Percentiles rank a stretch among this genome's conserved stretches.
These are phyloP conservation scores for Coffea eugenioides DNA, from an alignment of 257 asterid species.

Conservation along the genomic window DNA sequence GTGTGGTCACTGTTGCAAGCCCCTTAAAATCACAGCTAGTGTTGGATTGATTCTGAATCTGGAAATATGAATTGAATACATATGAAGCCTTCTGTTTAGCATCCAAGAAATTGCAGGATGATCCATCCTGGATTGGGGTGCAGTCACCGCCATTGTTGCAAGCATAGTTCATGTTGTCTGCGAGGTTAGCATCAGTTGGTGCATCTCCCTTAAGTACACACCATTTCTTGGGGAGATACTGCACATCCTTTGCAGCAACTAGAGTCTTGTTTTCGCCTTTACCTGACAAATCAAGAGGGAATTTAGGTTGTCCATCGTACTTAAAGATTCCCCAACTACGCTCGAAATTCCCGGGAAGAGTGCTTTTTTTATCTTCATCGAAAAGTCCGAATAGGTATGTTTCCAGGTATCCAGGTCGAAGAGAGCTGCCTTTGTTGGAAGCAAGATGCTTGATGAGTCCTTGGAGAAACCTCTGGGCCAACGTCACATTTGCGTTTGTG, in stretches of 20 bases:
- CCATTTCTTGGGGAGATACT: slow-evolving; percentile 28
- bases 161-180: slow-evolving; percentile 16
- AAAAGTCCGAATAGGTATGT: slow-evolving; percentile 29
- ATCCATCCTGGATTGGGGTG: slow-evolving; percentile 24
- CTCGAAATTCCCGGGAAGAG: slow-evolving; percentile 36
- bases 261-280: slow-evolving; percentile 1
- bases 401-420: slow-evolving; percentile 27
- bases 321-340: slow-evolving; percentile 38
- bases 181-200: slow-evolving; percentile 2
- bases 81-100: slow-evolving; percentile 24
- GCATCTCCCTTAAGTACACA: slow-evolving; percentile 27
- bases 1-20: slow-evolving; percentile 16
- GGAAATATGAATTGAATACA: slow-evolving; percentile 31
- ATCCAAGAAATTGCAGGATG: slow-evolving; percentile 26
- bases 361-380: slow-evolving; percentile 42
- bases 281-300: slow-evolving; percentile 20
- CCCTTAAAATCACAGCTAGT: slow-evolving; percentile 22
- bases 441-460: slow-evolving; percentile 26
- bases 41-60: slow-evolving; percentile 16
- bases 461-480: slow-evolving; percentile 30
- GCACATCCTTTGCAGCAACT: slow-evolving; percentile 23
- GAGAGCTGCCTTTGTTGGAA: slow-evolving; percentile 29
- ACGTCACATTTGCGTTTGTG: slow-evolving; percentile 10
- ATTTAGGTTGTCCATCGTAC: slow-evolving; percentile 33
- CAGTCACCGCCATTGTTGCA: slow-evolving; percentile 29